Percentiles rank a stretch among this genome's conserved stretches.
These are phyloP conservation scores for Neofusicoccum kwambonambiense DNA, from an alignment of 2,329 filamentous ascomycete species.

Conservation along the genomic window DNA sequence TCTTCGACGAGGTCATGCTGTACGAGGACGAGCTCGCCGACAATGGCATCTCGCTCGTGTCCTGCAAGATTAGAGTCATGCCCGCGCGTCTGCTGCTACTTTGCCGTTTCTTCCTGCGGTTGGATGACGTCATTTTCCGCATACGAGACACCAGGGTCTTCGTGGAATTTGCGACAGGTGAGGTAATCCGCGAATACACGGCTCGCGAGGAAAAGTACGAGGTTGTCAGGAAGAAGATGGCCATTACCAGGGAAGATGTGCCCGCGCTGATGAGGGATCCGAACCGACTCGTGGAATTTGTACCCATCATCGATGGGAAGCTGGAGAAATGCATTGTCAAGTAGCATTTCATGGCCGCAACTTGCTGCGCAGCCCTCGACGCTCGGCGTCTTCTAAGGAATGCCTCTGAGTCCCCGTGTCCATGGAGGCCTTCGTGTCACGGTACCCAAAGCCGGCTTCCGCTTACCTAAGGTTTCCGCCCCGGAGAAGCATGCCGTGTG, in stretches of 20 bases:
- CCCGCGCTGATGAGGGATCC: slow-evolving; percentile 76
- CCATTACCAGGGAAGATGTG: slow-evolving; percentile 66
- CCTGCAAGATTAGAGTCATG: slow-evolving; percentile 91
- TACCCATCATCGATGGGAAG: slow-evolving; percentile 68
- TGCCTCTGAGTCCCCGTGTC: too few relatives aligned
- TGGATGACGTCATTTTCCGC: slow-evolving; percentile 85
- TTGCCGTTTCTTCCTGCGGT: slow-evolving; percentile 82
- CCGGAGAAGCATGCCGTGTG: too few relatives aligned
- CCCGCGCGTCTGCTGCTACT: slow-evolving; percentile 82
- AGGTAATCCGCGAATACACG: slow-evolving; percentile 86
- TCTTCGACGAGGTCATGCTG: slow-evolving; percentile 93
- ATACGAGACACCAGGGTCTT: slow-evolving; percentile 90
- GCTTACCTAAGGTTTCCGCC: too few relatives aligned
- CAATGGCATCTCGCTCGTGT: slow-evolving; percentile 89
- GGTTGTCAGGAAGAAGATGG: slow-evolving; percentile 62
- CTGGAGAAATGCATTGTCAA: slow-evolving; percentile 56
- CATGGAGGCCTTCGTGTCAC: too few relatives aligned
- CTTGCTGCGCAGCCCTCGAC: background rate
- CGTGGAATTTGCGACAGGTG: slow-evolving; percentile 76
- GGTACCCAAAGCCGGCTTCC: too few relatives aligned
- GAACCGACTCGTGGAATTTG: slow-evolving; percentile 58
- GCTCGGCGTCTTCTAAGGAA: too few relatives aligned
- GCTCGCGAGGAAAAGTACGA: slow-evolving; percentile 82
- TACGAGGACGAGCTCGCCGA: slow-evolving; percentile 98
- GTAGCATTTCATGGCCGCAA: slow-evolving; percentile 28